phyloP scores from a whole-genome alignment of 108 stramenopile species.

The Phaeodactylum tricornutum region DNA sequence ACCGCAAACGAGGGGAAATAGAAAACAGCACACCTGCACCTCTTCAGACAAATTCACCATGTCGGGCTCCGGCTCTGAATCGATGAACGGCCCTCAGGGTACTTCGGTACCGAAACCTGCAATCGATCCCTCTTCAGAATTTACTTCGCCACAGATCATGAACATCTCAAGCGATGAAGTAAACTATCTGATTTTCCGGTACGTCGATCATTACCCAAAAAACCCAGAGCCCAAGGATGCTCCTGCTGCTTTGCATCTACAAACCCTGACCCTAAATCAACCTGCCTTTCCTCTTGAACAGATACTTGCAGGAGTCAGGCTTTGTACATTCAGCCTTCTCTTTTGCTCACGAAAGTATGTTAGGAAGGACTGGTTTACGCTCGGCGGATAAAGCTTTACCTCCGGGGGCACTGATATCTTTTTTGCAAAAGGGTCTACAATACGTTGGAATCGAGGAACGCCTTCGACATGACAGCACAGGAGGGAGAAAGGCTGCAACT shows the following conservation, averaged over 20 bases:
- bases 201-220: constrained; percentile 32
- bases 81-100: neutral
- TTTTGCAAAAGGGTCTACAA: constrained; percentile 85
- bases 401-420: constrained; percentile 76
- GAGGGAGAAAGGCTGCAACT: constrained; percentile 12
- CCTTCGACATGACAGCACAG: constrained; percentile 32
- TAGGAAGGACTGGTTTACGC: constrained; percentile 57
- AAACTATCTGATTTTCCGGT: constrained; percentile 90
- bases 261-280: neutral
- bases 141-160: constrained; percentile 13
- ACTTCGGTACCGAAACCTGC: neutral
- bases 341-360: constrained; percentile 89
- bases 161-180: constrained; percentile 84
- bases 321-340: constrained; percentile 93
- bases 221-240: neutral
- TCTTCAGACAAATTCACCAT: constrained; percentile 1
- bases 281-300: constrained; percentile 3
- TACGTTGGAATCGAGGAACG: constrained; percentile 85
- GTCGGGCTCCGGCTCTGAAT: neutral
- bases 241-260: neutral
- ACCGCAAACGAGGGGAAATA: too few relatives aligned
- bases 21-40: too few relatives aligned
- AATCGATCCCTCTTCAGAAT: neutral
- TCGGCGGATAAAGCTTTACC: constrained; percentile 66
- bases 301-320: constrained; percentile 59